These are phyloP conservation scores for Aspergillus thermomutatus DNA, from an alignment of 2,329 filamentous ascomycete genomes.

Conservation along the genomic window DNA sequence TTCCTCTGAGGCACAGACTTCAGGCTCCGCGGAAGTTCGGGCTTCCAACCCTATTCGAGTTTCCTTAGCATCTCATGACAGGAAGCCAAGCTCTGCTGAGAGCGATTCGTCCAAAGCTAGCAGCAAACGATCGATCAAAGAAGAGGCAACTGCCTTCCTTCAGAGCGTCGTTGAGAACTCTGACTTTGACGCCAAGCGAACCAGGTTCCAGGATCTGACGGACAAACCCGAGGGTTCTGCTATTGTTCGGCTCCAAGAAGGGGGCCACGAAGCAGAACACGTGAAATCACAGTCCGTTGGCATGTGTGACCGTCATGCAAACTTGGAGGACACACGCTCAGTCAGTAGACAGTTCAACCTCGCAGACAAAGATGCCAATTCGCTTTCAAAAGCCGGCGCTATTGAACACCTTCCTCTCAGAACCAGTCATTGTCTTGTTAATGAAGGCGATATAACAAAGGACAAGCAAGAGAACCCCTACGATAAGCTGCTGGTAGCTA, in stretches of 20 bases:
- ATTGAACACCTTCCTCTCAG: neutral
- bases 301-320: neutral
- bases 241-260: neutral
- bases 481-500: neutral
- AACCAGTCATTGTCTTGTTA: neutral
- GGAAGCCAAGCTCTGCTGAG: neutral
- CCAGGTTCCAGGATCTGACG: neutral
- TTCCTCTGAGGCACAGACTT: neutral
- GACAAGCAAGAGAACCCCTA: neutral
- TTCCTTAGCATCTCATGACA: neutral
- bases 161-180: conserved; percentile 6
- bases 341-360: neutral
- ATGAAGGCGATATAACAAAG: neutral
- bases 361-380: neutral
- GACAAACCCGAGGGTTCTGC: neutral
- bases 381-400: neutral
- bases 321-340: neutral
- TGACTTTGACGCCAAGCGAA: neutral
- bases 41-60: neutral
- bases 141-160: conserved; percentile 6
- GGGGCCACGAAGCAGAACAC: neutral
- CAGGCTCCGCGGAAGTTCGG: neutral
- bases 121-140: conserved; percentile 4
- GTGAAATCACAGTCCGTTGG: neutral
- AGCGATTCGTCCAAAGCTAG: neutral